Conservation (phyloP, 345 rosid species). For the Rhodomyrtus tomentosa region DNA sequence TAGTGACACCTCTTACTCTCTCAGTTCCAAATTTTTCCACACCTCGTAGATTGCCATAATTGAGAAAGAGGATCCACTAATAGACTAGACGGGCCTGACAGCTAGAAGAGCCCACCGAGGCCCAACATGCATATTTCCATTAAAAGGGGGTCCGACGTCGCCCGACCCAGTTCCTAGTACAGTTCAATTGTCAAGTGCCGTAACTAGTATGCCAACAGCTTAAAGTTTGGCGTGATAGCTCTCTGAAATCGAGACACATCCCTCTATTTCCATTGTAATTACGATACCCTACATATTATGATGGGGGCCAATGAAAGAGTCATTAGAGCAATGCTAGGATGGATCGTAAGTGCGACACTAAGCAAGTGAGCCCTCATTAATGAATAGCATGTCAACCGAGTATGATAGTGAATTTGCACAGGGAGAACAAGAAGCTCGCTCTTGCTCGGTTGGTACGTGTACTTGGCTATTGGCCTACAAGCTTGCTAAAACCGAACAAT, state of each 20-base stretch:
- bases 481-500: background rate
- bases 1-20: background rate
- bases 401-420: too few species aligned
- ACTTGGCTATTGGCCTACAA: background rate
- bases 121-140: background rate
- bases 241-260: background rate
- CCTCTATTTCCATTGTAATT: background rate
- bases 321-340: too few species aligned
- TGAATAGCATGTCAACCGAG: too few species aligned
- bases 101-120: background rate
- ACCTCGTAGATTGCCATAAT: background rate
- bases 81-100: background rate
- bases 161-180: background rate
- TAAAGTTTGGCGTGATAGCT: background rate
- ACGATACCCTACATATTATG: too few species aligned
- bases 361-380: too few species aligned
- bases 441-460: background rate
- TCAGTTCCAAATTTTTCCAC: background rate
- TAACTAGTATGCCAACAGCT: accelerated
- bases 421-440: background rate
- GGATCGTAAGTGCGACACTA: too few species aligned
- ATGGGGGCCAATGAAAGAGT: too few species aligned
- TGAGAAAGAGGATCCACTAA: background rate
- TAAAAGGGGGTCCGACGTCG: background rate
- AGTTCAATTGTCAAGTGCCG: background rate